A percentile compares a stretch with the other conserved stretches of the same genome.
Conservation (phyloP, 2,329 filamentous ascomycete genomes). For the Trichothecium roseum region DNA sequence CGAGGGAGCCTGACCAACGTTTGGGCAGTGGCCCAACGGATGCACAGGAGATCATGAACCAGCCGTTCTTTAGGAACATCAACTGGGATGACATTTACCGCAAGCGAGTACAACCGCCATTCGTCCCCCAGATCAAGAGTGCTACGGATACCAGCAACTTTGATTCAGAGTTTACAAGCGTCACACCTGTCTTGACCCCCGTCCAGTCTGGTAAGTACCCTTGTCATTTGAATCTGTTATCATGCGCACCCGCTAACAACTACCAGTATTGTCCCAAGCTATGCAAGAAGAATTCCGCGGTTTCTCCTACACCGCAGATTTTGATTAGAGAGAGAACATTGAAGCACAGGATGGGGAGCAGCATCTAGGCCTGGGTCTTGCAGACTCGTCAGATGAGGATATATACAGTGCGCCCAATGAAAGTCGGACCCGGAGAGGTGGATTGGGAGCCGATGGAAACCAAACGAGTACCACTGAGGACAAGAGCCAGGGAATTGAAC, state of each 20-base stretch:
- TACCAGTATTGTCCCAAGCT: constrained; percentile 79
- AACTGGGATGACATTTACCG: constrained; percentile 99
- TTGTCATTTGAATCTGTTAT: background rate
- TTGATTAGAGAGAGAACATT: constrained; percentile 44
- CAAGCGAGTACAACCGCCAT: constrained; percentile 83
- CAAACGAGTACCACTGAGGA: no score
- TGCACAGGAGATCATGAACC: constrained; percentile 97
- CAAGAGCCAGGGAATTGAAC: no score
- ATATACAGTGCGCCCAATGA: background rate
- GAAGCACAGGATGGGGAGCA: constrained; percentile 2
- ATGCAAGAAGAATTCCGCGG: constrained; percentile 99
- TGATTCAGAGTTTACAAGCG: constrained; percentile 95
- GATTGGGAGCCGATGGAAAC: no score
- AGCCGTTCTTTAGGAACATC: constrained; percentile 95
- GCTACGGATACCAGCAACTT: constrained; percentile 99
- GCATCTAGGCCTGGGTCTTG: background rate
- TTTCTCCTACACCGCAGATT: constrained; percentile 94
- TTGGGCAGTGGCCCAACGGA: constrained; percentile 92
- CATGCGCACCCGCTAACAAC: background rate
- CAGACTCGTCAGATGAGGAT: no score
- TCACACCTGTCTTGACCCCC: constrained; percentile 92
- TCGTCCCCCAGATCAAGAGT: constrained; percentile 80
- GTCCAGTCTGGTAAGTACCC: constrained; percentile 83
- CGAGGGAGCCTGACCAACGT: constrained; percentile 84
- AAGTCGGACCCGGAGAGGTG: background rate